A percentile compares a stretch with the other conserved stretches of the same genome.
phyloP scores from a whole-genome alignment of 2,329 filamentous ascomycete species.

The Curvularia hawaiiensis region DNA sequence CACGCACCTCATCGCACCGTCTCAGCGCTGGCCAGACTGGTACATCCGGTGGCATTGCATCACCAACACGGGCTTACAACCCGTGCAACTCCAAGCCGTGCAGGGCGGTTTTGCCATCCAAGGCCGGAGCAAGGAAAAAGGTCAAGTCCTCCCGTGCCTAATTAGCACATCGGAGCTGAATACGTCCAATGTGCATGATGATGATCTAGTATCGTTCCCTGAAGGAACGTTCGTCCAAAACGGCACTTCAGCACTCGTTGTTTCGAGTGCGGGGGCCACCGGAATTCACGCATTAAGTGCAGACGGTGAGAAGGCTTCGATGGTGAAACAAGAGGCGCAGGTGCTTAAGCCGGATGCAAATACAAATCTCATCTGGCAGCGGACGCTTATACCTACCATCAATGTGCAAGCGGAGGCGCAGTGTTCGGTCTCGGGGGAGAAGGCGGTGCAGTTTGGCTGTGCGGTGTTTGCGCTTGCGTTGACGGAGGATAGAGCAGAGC shows the following conservation, averaged over 20 bases:
- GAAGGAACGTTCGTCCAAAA: slow-evolving; percentile 28
- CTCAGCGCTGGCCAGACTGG: slow-evolving; percentile 38
- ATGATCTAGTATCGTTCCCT: background rate
- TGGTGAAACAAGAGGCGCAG: slow-evolving; percentile 1
- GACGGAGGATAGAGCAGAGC: slow-evolving; percentile 16
- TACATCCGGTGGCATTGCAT: slow-evolving; percentile 33
- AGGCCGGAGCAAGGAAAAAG: slow-evolving; percentile 26
- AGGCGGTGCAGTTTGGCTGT: slow-evolving; percentile 12
- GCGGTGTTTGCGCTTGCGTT: slow-evolving; percentile 35
- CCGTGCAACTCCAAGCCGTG: slow-evolving; percentile 12
- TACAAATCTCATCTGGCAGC: slow-evolving; percentile 43
- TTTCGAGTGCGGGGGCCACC: slow-evolving; percentile 36
- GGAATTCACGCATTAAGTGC: slow-evolving; percentile 25
- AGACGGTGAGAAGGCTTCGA: background rate
- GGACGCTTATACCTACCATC: slow-evolving; percentile 39
- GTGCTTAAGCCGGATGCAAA: slow-evolving; percentile 44
- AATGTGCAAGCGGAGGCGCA: slow-evolving; percentile 3
- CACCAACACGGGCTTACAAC: slow-evolving; percentile 7
- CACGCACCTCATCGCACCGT: slow-evolving; percentile 33
- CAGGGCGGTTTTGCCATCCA: slow-evolving; percentile 42
- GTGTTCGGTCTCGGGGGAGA: background rate
- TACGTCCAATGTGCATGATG: background rate
- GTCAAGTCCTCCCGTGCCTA: slow-evolving; percentile 25
- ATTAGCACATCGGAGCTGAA: background rate
- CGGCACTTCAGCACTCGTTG: slow-evolving; percentile 19